Evolutionary conservation across 2,329 filamentous ascomycete genomes (phyloP).

Genomic region (Camillea tinctor): DNA sequence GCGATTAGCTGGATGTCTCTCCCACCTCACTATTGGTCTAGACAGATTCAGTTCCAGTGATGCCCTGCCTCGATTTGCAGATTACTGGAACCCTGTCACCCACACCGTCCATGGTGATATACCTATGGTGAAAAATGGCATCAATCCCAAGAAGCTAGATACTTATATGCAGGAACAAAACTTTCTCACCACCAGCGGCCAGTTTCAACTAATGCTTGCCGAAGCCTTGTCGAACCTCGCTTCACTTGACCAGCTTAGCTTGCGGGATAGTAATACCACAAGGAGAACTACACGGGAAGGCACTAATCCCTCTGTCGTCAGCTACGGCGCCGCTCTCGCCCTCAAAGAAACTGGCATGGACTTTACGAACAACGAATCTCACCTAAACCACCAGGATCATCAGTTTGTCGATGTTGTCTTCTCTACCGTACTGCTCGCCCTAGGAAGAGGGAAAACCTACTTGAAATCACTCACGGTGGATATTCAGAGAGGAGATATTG

Average conservation of each 20-base stretch:
- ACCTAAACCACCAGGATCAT: conserved; percentile 20
- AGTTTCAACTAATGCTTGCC: conserved; percentile 20
- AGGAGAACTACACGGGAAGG: conserved; percentile 8
- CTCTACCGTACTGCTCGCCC: conserved; percentile 19
- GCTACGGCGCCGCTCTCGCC: conserved; percentile 19
- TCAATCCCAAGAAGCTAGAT: conserved; percentile 18
- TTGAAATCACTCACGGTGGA: conserved; percentile 17
- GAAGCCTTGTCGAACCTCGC: conserved; percentile 19
- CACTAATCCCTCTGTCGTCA: conserved; percentile 11
- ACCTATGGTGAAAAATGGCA: conserved; percentile 9
- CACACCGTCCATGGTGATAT: conserved; percentile 1
- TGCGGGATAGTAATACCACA: conserved; percentile 15
- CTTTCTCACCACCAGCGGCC: conserved; percentile 23
- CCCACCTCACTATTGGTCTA: conserved; percentile 25
- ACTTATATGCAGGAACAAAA: conserved; percentile 21
- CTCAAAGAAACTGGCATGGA: conserved; percentile 20
- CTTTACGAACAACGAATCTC: conserved; percentile 9
- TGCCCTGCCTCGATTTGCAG: conserved; percentile 13
- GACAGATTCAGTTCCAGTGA: conserved; percentile 21
- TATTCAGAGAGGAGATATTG: conserved; percentile 17
- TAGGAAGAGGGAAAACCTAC: conserved; percentile 12
- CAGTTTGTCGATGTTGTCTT: conserved; percentile 25
- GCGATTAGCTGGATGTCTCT: conserved; percentile 16
- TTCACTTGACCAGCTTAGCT: conserved; percentile 17
- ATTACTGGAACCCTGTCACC: conserved; percentile 8